Conservation (phyloP, 179 eudicot genomes). For the Sideroxylon spinosum region DNA sequence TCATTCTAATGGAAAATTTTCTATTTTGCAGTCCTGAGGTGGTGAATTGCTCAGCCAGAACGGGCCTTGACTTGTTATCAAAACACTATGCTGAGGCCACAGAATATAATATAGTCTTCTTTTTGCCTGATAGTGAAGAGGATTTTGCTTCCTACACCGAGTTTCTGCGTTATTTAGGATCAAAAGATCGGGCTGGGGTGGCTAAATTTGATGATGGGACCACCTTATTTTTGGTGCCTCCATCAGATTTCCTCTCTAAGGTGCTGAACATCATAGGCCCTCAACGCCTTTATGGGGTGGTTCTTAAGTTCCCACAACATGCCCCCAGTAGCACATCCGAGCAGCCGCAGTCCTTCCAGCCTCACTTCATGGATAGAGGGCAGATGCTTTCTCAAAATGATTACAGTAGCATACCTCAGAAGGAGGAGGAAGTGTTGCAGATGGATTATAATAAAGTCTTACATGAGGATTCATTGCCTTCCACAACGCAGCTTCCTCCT, state of each 20-base stretch:
- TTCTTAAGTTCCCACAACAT: slow-evolving; percentile 61
- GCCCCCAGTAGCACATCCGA: slow-evolving; percentile 33
- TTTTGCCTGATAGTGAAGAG: slow-evolving; percentile 90
- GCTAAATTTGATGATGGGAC: slow-evolving; percentile 96
- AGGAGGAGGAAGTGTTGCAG: slow-evolving; percentile 36
- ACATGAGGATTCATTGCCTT: slow-evolving; percentile 33
- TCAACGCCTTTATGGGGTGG: slow-evolving; percentile 98
- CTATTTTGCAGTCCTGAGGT: slow-evolving; percentile 64
- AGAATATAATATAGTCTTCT: slow-evolving; percentile 68
- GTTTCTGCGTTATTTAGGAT: slow-evolving; percentile 71
- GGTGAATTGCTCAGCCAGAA: slow-evolving; percentile 90
- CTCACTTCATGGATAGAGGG: slow-evolving; percentile 37
- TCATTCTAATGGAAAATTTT: slow-evolving; percentile 14
- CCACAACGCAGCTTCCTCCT: slow-evolving; percentile 31
- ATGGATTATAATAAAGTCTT: slow-evolving; percentile 34
- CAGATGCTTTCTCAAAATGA: slow-evolving; percentile 36
- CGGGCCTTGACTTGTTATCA: slow-evolving; percentile 81
- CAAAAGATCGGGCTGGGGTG: slow-evolving; percentile 86
- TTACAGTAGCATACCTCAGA: slow-evolving; percentile 33
- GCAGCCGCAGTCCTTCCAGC: slow-evolving; percentile 36
- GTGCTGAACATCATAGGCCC: slow-evolving; percentile 76
- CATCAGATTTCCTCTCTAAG: slow-evolving; percentile 75
- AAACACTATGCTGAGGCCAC: slow-evolving; percentile 78
- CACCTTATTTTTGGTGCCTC: slow-evolving; percentile 91
- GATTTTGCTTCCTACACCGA: slow-evolving; percentile 96